A percentile compares a stretch with the other conserved stretches of the same genome.
These are phyloP conservation scores for Aspergillus sclerotialis DNA, from an alignment of 2,329 filamentous ascomycete genomes.

Conservation along the genomic window DNA sequence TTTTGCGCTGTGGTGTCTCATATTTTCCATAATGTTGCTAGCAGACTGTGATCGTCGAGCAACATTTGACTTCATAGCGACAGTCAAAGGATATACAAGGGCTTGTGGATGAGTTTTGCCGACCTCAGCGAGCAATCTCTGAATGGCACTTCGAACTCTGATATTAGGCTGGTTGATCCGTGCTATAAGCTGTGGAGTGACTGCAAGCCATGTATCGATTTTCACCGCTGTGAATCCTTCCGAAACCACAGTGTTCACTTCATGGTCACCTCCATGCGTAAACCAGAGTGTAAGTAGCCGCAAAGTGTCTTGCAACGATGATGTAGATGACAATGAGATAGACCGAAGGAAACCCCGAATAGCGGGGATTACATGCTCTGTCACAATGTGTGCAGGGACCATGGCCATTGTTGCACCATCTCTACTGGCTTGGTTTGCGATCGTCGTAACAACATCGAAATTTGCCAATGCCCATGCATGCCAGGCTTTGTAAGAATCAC, in stretches of 20 bases:
- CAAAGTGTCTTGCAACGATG: constrained; percentile 91
- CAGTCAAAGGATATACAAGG: constrained; percentile 91
- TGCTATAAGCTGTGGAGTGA: constrained; percentile 94
- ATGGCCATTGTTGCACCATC: constrained; percentile 40
- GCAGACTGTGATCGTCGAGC: constrained; percentile 80
- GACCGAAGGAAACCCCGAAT: constrained; percentile 97
- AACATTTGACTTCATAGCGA: constrained; percentile 94
- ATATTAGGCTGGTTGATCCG: constrained; percentile 94
- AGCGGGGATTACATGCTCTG: constrained; percentile 87
- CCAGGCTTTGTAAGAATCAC: constrained; percentile 98
- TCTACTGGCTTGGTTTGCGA: constrained; percentile 60
- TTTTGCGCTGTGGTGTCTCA: constrained; percentile 87
- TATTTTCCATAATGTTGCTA: constrained; percentile 91
- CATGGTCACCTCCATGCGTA: constrained; percentile 76
- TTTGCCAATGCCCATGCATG: constrained; percentile 97
- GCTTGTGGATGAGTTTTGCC: constrained; percentile 93
- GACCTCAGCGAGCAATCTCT: constrained; percentile 85
- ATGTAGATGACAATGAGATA: constrained; percentile 82
- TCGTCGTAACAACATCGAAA: constrained; percentile 90
- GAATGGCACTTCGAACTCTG: constrained; percentile 81
- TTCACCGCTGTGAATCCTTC: constrained; percentile 89
- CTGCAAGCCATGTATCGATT: constrained; percentile 97
- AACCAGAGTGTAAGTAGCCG: constrained; percentile 94
- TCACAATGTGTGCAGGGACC: constrained; percentile 61
- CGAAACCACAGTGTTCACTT: constrained; percentile 81